Base-by-base conservation (phyloP, 129 eudicot species). In the Arctium lappa region DNA sequence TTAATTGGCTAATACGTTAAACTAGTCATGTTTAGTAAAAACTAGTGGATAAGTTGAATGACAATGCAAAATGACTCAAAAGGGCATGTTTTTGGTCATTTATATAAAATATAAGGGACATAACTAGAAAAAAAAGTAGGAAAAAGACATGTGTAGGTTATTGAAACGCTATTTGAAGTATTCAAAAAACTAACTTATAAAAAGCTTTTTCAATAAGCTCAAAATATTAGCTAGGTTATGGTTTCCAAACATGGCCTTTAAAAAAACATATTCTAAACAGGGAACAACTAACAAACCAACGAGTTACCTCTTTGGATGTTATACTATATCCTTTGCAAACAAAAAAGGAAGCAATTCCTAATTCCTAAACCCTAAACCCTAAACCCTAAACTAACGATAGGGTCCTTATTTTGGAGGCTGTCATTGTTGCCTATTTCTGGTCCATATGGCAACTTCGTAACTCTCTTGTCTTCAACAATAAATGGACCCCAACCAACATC, bases 241-340 rank as follows among this genome's bases (percentile, higher is more conserved):
- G 38, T 48, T 22, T 22, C 27, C 27, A 38, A 38, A 38, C 6
- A 38, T 38, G 6, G 6, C 40, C 40, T 38, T 69, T n/a, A 30
- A 73, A 70, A 77, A 10, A 81, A 37, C 29, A 74, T 11, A 42
- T 44, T 71, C 1, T 12, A 79, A 3, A 44, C 13, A 16, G 9
- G 32, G 12, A 62, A 5, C 5, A 9, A 37, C 7, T 31, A 13
- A 8, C 7, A 63, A 39, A 69, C 34, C n/a, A 7, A 27, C 32
- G 65, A 70, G 31, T 48, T 93, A 95, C 99, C 99, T 95, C 98
- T 87, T 90, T 93, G 8, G 99, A 91, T 69, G 89, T 77, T 98
- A 95, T 95, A 88, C 83, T 88, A 50, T 97, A 97, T 29, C 99
- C 99, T 84, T 90, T 95, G 38, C 91, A 98, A 18, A 97, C 98